phyloP scores from a whole-genome alignment of 2,329 filamentous ascomycete genomes.

The Dactylellina sp. region DNA sequence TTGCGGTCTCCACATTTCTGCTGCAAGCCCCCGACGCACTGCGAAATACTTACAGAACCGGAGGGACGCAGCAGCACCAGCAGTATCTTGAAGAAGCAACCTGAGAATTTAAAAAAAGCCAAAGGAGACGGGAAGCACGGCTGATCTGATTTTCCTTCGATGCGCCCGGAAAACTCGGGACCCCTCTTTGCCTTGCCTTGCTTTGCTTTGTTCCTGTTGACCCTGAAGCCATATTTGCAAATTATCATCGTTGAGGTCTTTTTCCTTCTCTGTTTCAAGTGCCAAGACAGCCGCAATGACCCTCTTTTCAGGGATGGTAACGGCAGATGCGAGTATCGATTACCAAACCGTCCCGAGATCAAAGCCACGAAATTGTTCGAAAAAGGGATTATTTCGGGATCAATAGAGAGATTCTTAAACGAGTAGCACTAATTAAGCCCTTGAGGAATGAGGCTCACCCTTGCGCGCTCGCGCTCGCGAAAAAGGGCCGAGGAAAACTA shows the following conservation, averaged over 20 bases:
- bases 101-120: background rate
- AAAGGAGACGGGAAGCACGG: constrained; percentile 10
- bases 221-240: no score
- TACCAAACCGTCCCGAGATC: constrained; percentile 9
- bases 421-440: no score
- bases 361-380: background rate
- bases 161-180: constrained; percentile 24
- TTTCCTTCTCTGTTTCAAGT: background rate
- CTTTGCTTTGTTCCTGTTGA: no score
- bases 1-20: constrained; percentile 15
- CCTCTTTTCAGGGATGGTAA: background rate
- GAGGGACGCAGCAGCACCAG: background rate
- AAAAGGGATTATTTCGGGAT: background rate
- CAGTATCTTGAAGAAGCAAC: background rate
- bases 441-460: background rate
- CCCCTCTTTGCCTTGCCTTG: no score
- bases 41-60: background rate
- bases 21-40: constrained; percentile 13
- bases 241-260: constrained; percentile 17
- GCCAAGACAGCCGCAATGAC: constrained; percentile 18
- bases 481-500: background rate
- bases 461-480: background rate
- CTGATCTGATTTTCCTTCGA: constrained; percentile 2
- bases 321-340: constrained; percentile 17
- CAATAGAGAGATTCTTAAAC: no score